Base-by-base conservation (phyloP, 2,329 filamentous ascomycete species). In the Purpureocillium lavendulum region DNA sequence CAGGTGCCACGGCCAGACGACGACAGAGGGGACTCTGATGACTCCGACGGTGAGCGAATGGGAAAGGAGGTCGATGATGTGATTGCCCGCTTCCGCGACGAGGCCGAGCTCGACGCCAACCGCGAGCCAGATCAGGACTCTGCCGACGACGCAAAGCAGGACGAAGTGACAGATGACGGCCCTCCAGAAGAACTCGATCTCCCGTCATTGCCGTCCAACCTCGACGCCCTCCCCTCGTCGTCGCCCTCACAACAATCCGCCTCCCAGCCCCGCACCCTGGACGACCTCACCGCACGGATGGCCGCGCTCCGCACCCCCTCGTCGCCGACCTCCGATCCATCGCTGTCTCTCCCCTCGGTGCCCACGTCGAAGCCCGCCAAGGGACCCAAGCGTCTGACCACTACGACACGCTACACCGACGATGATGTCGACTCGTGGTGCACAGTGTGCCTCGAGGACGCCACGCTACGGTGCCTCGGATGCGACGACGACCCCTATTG, bases 381-480 rank as follows among this genome's bases (percentile, higher is more conserved):
- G 30, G 59, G 58, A 7, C 58, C 60, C 3, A 61, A 59, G n/a
- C 58, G 63, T 4, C 54, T 71, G 5, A 55, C 54, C 13, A 61
- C 58, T 38, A 59, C 55, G 32, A 61, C 56, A 3, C 65, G 63
- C 35, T 77, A 71, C 53, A 77, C 80, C 0, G 82, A 89, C 49
- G 80, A 82, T 28, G 84, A 90, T 50, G 71, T 82, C 45, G 78
- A 82, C 32, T 77, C 72, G 1, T 94, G 86, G 85, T 94, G 87
- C 57, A 75, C 81, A 26, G 87, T 92, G 9, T 94, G 87, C 55
- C 77, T 83, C 35, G 84, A 87, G 42, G 84, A 92, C 53, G 86
- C 82, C 0, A 79, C 77, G 3, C 62, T 92, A 21, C 71, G 71
- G 41, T 94, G 87, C 55, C 55, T 80, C 1, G 85, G 82, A 3